These are phyloP conservation scores for Dentipellis sp. DNA, from an alignment of 768 basidiomycete genomes.

Conservation along the genomic window DNA sequence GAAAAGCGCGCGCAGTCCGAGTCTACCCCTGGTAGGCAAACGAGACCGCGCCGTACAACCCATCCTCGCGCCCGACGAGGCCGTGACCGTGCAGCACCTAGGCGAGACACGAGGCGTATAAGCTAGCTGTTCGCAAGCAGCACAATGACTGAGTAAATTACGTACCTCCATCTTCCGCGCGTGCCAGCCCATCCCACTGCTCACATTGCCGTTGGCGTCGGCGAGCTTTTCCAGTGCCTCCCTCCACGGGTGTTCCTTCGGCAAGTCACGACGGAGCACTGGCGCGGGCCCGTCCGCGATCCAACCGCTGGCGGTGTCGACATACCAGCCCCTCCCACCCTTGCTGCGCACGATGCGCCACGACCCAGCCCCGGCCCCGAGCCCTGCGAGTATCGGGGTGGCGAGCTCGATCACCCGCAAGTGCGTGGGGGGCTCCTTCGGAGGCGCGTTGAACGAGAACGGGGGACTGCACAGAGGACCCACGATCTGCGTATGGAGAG, in stretches of 20 bases:
- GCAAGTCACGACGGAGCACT: slow-evolving; percentile 29
- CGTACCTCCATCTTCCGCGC: slow-evolving; percentile 72
- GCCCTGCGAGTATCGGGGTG: slow-evolving; percentile 53
- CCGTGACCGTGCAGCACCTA: slow-evolving; percentile 76
- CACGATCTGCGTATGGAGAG: slow-evolving; percentile 71
- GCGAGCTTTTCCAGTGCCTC: slow-evolving; percentile 64
- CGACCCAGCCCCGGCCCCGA: slow-evolving; percentile 71
- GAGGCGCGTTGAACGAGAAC: slow-evolving; percentile 42
- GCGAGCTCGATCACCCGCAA: slow-evolving; percentile 86
- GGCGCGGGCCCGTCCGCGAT: slow-evolving; percentile 35
- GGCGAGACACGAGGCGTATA: neutral
- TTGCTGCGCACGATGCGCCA: slow-evolving; percentile 92
- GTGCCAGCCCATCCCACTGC: slow-evolving; percentile 90
- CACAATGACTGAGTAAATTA: neutral
- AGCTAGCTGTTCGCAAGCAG: neutral
- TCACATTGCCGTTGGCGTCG: slow-evolving; percentile 82
- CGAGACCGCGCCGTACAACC: slow-evolving; percentile 87
- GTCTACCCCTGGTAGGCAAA: slow-evolving; percentile 84
- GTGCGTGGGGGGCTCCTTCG: slow-evolving; percentile 49
- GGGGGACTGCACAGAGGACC: slow-evolving; percentile 74
- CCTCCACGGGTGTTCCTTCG: slow-evolving; percentile 55
- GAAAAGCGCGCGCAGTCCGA: neutral
- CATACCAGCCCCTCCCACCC: slow-evolving; percentile 92
- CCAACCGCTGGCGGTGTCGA: slow-evolving; percentile 85
- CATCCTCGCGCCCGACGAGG: slow-evolving; percentile 87